A percentile compares a stretch with the other conserved stretches of the same genome.
Evolutionary conservation across 2,329 filamentous ascomycete species (phyloP).

Genomic region (Calonectria leucothoes): DNA sequence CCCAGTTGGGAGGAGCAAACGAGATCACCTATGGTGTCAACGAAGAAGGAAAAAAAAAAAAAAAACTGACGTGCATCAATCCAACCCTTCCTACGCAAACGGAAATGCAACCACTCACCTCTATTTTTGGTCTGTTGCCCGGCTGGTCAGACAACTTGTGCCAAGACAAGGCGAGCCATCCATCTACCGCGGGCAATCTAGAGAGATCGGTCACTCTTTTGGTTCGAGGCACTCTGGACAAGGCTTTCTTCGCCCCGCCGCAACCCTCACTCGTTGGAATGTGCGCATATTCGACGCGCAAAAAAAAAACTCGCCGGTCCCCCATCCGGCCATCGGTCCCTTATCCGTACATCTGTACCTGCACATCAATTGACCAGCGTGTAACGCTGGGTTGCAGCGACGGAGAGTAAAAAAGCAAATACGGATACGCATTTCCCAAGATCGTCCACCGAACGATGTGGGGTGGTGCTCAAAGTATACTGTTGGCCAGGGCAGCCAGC

Average conservation of each 20-base stretch:
- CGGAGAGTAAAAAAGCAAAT: not conserved
- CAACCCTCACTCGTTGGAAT: not conserved
- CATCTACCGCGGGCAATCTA: not conserved
- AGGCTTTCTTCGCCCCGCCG: not conserved
- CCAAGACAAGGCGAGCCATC: not conserved
- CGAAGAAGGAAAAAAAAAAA: not conserved
- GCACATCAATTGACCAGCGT: not conserved
- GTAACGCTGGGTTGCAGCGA: not conserved
- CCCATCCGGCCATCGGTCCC: not conserved
- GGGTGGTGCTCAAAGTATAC: constrained; percentile 15
- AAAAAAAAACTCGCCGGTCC: not conserved
- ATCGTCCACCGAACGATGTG: constrained; percentile 25
- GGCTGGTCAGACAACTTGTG: constrained; percentile 10
- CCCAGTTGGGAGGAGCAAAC: constrained; percentile 5
- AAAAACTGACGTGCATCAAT: not conserved
- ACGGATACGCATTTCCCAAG: constrained; percentile 17
- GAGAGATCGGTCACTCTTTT: constrained; percentile 1
- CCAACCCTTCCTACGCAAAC: not conserved
- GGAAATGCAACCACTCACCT: not conserved
- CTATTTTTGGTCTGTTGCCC: constrained; percentile 20
- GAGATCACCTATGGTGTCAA: not conserved
- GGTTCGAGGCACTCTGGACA: not conserved
- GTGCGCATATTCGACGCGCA: not conserved
- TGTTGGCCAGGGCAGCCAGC: constrained; percentile 10
- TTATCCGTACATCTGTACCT: not conserved